Evolutionary conservation across 2,329 filamentous ascomycete genomes (phyloP).

Genomic region (Epichloe sibirici): DNA sequence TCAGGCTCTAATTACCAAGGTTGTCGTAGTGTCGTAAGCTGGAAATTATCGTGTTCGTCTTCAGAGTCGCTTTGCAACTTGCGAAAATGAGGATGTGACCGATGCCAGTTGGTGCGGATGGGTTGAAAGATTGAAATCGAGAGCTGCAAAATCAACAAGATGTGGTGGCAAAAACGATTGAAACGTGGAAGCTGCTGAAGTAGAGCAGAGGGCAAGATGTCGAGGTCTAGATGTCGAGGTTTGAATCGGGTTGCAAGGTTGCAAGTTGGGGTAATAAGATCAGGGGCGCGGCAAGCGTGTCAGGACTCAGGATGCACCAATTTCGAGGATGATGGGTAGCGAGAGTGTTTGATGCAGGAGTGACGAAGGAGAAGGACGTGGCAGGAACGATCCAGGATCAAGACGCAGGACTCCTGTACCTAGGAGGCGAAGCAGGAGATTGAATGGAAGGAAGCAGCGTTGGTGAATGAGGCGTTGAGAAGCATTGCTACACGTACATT

Average conservation of each 20-base stretch:
- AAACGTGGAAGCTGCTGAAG: neutral
- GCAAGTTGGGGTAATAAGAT: neutral
- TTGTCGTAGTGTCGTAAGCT: neutral
- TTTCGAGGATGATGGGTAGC: too few relatives aligned
- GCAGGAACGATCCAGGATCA: too few relatives aligned
- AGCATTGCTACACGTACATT: too few relatives aligned
- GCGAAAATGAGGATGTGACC: neutral
- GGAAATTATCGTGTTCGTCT: neutral
- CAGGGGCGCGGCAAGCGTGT: neutral
- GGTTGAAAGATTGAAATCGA: neutral
- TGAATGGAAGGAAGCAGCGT: neutral
- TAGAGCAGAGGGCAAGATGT: neutral
- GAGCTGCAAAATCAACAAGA: neutral
- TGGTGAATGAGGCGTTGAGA: too few relatives aligned
- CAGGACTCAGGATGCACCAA: neutral
- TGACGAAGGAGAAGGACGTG: neutral
- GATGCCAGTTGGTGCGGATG: neutral
- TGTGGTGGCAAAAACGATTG: neutral
- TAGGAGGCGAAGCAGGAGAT: neutral
- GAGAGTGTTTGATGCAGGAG: neutral
- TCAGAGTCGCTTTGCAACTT: neutral
- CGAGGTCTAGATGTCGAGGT: too few relatives aligned
- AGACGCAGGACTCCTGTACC: too few relatives aligned
- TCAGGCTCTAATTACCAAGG: neutral
- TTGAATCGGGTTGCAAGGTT: neutral